These are phyloP conservation scores for Labyrinthula sp. DNA, from an alignment of 352 stramenopile species.

Conservation along the genomic window DNA sequence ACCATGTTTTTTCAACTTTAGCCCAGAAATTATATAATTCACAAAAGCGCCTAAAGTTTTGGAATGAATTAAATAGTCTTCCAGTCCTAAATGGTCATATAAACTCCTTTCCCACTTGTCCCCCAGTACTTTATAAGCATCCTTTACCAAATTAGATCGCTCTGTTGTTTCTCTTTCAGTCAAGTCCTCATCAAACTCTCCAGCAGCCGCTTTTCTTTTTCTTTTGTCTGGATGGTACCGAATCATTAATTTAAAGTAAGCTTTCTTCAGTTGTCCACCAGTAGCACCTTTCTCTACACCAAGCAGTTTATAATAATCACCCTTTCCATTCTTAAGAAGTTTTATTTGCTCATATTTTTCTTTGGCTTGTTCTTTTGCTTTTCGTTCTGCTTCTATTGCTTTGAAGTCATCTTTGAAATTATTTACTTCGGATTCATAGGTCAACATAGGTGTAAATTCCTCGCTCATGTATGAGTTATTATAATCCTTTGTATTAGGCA, in stretches of 20 bases:
- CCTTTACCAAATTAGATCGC: conserved; percentile 21
- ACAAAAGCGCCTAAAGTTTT: conserved; percentile 19
- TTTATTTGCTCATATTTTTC: conserved; percentile 9
- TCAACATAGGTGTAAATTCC: too few relatives aligned
- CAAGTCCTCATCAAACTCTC: too few relatives aligned
- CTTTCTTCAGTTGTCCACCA: conserved; percentile 30
- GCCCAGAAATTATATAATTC: too few relatives aligned
- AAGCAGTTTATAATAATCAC: conserved; percentile 30
- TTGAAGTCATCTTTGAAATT: conserved; percentile 6
- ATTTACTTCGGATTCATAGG: conserved; percentile 6
- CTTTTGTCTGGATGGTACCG: conserved; percentile 35
- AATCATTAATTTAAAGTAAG: conserved; percentile 32
- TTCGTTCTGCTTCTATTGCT: conserved; percentile 10
- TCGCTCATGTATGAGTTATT: too few relatives aligned
- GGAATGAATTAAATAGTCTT: conserved; percentile 21
- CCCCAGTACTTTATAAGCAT: conserved; percentile 33
- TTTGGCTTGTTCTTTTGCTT: conserved; percentile 10
- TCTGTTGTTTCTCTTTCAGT: conserved; percentile 24
- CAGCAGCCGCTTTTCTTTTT: conserved; percentile 1
- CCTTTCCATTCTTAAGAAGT: too few relatives aligned
- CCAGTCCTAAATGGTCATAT: conserved; percentile 30
- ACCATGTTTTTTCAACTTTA: too few relatives aligned
- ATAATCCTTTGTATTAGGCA: too few relatives aligned
- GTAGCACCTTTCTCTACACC: conserved; percentile 8
- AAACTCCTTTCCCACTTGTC: conserved; percentile 33